These are phyloP conservation scores for Elongisporangium anandrum DNA, from an alignment of 352 stramenopile species.

Conservation along the genomic window DNA sequence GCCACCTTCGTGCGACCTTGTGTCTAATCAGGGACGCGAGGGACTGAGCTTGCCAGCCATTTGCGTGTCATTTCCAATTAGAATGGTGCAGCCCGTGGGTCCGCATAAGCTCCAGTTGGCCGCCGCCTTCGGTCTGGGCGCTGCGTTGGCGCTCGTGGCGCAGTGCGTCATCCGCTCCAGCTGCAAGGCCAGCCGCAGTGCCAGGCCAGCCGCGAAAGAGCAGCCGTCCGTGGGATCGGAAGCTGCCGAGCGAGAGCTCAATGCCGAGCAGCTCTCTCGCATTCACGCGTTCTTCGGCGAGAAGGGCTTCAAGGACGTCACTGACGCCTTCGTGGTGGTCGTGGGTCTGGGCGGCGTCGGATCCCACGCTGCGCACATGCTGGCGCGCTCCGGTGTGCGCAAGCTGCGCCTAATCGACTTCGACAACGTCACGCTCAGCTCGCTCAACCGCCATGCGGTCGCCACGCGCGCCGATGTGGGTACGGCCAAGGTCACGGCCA, in stretches of 20 bases:
- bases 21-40: not conserved
- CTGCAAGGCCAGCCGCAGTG: not conserved
- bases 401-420: slow-evolving; percentile 98
- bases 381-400: slow-evolving; percentile 94
- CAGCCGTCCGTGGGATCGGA: slow-evolving; percentile 18
- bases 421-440: slow-evolving; percentile 99
- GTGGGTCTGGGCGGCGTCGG: slow-evolving; percentile 97
- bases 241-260: slow-evolving; percentile 45
- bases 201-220: not conserved
- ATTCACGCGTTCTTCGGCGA: slow-evolving; percentile 95
- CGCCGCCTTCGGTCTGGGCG: slow-evolving; percentile 57
- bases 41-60: not conserved
- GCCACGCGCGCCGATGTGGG: slow-evolving; percentile 96
- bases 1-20: not conserved
- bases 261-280: slow-evolving; percentile 87
- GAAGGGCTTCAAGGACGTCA: slow-evolving; percentile 87
- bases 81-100: slow-evolving; percentile 52
- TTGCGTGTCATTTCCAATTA: not conserved
- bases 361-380: slow-evolving; percentile 96
- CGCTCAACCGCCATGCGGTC: slow-evolving; percentile 98
- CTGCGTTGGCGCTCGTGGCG: slow-evolving; percentile 29
- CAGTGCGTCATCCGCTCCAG: slow-evolving; percentile 31
- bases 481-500: slow-evolving; percentile 88
- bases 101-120: slow-evolving; percentile 25
- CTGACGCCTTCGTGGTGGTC: slow-evolving; percentile 90